These are phyloP conservation scores for Corylus heterophylla DNA, from an alignment of 306 rosid species.

Conservation along the genomic window DNA sequence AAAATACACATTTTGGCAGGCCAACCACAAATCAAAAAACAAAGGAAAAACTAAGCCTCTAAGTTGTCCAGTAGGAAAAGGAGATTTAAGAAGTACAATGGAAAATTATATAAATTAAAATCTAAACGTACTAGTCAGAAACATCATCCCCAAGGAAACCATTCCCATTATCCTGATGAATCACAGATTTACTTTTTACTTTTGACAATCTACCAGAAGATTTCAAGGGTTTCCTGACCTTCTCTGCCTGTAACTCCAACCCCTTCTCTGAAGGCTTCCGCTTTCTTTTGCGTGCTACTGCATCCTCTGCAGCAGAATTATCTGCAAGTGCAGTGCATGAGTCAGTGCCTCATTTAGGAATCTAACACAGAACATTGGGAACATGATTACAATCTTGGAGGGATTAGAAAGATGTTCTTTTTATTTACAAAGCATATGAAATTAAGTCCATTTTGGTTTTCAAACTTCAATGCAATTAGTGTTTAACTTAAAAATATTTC, in stretches of 20 bases:
- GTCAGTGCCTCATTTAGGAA: conserved; percentile 11
- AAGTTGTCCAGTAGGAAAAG: background rate
- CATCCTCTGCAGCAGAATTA: conserved; percentile 51
- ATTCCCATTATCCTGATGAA: conserved; percentile 50
- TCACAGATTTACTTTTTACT: conserved; percentile 45
- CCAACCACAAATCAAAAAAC: background rate
- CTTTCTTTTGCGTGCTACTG: conserved; percentile 64
- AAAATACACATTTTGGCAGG: background rate
- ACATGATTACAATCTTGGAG: background rate
- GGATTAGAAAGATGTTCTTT: background rate
- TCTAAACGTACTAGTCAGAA: conserved; percentile 48
- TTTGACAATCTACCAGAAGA: conserved; percentile 46
- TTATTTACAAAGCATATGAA: background rate
- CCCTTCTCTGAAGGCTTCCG: conserved; percentile 89
- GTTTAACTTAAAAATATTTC: background rate
- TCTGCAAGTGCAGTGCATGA: conserved; percentile 15
- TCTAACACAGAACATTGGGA: background rate
- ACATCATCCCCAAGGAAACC: conserved; percentile 48
- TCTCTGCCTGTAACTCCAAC: conserved; percentile 84
- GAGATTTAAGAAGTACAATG: background rate
- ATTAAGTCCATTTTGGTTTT: background rate
- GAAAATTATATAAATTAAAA: background rate
- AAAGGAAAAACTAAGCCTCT: background rate
- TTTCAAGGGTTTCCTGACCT: conserved; percentile 61
- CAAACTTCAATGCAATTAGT: background rate